Conservation (phyloP, 495 filamentous ascomycete genomes). For the Penicillium cinerascens region DNA sequence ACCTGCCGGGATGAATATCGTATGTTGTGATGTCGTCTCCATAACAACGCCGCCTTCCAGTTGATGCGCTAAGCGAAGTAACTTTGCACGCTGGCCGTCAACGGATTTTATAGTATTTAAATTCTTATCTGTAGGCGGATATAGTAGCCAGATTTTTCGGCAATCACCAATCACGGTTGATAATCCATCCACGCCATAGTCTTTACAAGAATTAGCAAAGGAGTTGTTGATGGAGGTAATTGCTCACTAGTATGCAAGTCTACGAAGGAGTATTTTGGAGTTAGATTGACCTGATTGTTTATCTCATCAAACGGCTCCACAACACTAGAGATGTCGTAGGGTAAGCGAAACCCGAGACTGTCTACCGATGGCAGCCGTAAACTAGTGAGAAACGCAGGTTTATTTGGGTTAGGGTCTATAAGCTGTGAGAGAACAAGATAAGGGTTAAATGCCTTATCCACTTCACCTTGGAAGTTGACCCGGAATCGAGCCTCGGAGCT, state of each 20-base stretch:
- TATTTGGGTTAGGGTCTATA: conserved; percentile 1
- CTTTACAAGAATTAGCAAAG: no score
- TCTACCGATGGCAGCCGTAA: conserved; percentile 5
- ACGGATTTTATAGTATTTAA: conserved; percentile 5
- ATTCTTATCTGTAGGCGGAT: conserved; percentile 13
- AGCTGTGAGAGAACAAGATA: conserved; percentile 7
- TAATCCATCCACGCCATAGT: conserved; percentile 14
- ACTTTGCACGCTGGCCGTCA: conserved; percentile 9
- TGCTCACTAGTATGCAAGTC: conserved; percentile 17
- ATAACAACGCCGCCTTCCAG: conserved; percentile 16
- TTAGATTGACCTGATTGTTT: conserved; percentile 14
- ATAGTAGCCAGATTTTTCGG: conserved; percentile 16
- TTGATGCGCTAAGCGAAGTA: conserved; percentile 1
- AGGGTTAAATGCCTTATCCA: conserved; percentile 3
- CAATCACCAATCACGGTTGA: conserved; percentile 14
- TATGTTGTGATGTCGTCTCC: conserved; percentile 10
- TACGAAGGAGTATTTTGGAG: conserved; percentile 14
- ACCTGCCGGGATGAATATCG: conserved; percentile 14
- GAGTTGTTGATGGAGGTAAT: no score
- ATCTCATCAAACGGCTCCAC: conserved; percentile 12
- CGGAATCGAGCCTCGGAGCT: conserved; percentile 3
- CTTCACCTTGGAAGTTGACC: conserved; percentile 7
- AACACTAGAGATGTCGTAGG: conserved; percentile 1
- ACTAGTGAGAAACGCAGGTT: conserved; percentile 7
- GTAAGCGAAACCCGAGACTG: conserved; percentile 5